These are phyloP conservation scores for Trematosphaeria pertusa DNA, from an alignment of 2,329 filamentous ascomycete genomes.

Conservation along the genomic window DNA sequence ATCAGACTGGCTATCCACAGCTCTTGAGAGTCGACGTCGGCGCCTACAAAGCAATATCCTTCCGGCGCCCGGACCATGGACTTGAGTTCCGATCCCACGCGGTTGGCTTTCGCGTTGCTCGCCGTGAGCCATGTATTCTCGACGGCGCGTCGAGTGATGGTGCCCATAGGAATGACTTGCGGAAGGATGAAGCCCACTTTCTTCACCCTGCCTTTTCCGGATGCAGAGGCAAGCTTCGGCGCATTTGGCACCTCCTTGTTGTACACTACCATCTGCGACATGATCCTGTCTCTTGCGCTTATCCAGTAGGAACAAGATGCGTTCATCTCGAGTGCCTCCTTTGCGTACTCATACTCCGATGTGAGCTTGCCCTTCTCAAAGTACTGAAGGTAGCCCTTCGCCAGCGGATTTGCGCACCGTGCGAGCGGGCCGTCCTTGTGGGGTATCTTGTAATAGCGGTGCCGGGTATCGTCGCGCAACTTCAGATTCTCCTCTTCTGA, in stretches of 20 bases:
- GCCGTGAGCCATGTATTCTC: slow-evolving; percentile 99
- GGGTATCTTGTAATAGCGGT: slow-evolving; percentile 88
- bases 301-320: slow-evolving; percentile 99
- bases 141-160: slow-evolving; percentile 89
- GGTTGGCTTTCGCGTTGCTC: slow-evolving; percentile 94
- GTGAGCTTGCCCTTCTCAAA: slow-evolving; percentile 89
- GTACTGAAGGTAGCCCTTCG: slow-evolving; percentile 87
- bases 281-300: slow-evolving; percentile 90
- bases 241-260: slow-evolving; percentile 62
- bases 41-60: slow-evolving; percentile 92
- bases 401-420: slow-evolving; percentile 84
- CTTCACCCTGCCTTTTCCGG: slow-evolving; percentile 24
- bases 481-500: slow-evolving; percentile 70
- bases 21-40: slow-evolving; percentile 96
- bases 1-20: slow-evolving; percentile 97
- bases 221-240: slow-evolving; percentile 31
- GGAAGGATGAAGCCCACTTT: slow-evolving; percentile 85
- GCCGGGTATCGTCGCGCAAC: slow-evolving; percentile 70
- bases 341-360: slow-evolving; percentile 88
- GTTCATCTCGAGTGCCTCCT: slow-evolving; percentile 97
- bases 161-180: slow-evolving; percentile 97
- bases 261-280: slow-evolving; percentile 94
- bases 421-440: slow-evolving; percentile 93
- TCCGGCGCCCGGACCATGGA: slow-evolving; percentile 93
- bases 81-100: slow-evolving; percentile 95